Base-by-base conservation (phyloP, 2,329 filamentous ascomycete genomes). In the Fusarium luffae region DNA sequence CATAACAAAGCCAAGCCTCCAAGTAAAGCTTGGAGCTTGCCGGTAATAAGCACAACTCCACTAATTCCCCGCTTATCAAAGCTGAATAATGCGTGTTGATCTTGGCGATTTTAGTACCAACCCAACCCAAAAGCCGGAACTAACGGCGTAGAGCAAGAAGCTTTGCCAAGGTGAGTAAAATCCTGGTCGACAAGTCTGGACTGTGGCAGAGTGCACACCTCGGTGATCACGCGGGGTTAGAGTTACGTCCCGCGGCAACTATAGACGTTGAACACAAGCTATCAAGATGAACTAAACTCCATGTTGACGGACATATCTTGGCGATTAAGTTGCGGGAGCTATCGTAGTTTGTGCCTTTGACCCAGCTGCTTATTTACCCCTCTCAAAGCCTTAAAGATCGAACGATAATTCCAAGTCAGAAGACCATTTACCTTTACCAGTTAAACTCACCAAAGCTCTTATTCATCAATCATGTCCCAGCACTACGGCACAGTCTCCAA, bases 401-500 rank as follows among this genome's bases (percentile, higher is more conserved):
- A 37, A 11, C 32, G 32, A 18, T 18, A 37, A 37, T 37, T 37
- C 32, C 32, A 37, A 37, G 32, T 37, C 32, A 37, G 32, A 37
- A 37, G 32, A 37, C 32, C 32, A 37, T 37, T 18, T 37, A 37
- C 32, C 32, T 37, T 8, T 37, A 37, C 32, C 32, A 37, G 32
- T 37, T 18, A 37, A 37, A 37, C 32, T 37, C 32, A 37, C 32
- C 32, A 37, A 37, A 40, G n/a, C 32, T 18, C 14, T 42, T 40
- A 34, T 27, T 18, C 30, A 43, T 37, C 40, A 37, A 43, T 37
- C 40, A 43, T 51, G 48, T 43, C 54, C 9, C 42, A 54, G 18
- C 52, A 70, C 4, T 74, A 74, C 19, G 72, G 70, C 37, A 63
- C 72, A 14, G 58, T 74, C 27, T 21, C 28, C 40, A 42, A 54